Evolutionary conservation across 2,329 filamentous ascomycete species (phyloP).

Genomic region (Bipolaris gigantea): DNA sequence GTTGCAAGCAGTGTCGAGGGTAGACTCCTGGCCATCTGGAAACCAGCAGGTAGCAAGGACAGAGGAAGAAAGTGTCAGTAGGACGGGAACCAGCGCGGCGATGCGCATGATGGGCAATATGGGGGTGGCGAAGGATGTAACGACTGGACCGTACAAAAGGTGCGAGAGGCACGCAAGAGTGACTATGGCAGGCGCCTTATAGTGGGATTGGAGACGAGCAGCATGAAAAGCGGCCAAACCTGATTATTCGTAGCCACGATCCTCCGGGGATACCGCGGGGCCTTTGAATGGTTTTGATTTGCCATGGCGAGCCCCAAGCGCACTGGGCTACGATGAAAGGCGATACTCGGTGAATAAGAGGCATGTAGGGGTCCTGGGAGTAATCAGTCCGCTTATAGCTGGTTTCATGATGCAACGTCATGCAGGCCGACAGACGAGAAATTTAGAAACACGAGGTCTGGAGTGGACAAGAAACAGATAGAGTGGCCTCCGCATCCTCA

Average conservation of each 20-base stretch:
- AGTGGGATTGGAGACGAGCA: background rate
- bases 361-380: background rate
- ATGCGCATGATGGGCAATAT: background rate
- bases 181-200: constrained; percentile 2
- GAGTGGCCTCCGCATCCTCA: background rate
- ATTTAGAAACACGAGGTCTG: background rate
- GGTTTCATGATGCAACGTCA: background rate
- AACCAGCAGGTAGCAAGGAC: constrained; percentile 20
- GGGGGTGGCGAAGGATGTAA: background rate
- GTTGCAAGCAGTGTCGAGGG: constrained; percentile 20
- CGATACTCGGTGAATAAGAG: background rate
- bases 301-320: background rate
- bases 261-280: background rate
- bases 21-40: constrained; percentile 16
- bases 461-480: background rate
- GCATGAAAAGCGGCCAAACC: background rate
- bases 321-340: background rate
- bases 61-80: constrained; percentile 1
- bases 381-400: background rate
- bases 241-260: background rate
- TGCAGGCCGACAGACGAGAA: background rate
- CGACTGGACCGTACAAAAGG: background rate
- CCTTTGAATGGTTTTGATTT: background rate
- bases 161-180: background rate
- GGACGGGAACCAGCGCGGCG: background rate